Percentiles rank a stretch among this genome's conserved stretches.
Conservation (phyloP, 768 basidiomycete genomes). For the Boletellus ananiceps region DNA sequence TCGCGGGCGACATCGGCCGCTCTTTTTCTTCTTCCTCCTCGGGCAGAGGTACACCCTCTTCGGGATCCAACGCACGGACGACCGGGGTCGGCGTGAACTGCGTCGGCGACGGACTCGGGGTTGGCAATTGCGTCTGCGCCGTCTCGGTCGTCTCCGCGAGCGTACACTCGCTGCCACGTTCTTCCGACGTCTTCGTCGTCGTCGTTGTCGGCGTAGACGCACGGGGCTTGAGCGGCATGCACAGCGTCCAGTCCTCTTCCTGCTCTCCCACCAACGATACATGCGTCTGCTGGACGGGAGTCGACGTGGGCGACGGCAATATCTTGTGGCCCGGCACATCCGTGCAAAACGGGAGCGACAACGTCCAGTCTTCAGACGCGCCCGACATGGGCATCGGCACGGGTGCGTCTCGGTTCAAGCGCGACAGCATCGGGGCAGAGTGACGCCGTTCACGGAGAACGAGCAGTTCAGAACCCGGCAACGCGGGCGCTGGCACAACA, state of each 20-base stretch:
- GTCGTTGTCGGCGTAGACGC: not conserved
- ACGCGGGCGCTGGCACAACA: not conserved
- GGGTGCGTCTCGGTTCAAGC: not conserved
- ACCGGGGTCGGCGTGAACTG: slow-evolving; percentile 2
- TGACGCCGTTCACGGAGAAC: slow-evolving; percentile 29
- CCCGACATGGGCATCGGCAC: not conserved
- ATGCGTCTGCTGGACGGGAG: not conserved
- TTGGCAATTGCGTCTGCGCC: slow-evolving; percentile 19
- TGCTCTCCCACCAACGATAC: not conserved
- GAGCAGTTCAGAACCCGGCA: slow-evolving; percentile 15
- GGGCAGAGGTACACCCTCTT: not conserved
- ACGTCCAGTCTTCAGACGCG: slow-evolving; percentile 23
- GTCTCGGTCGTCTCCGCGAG: not conserved
- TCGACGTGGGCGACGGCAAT: not conserved
- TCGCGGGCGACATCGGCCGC: slow-evolving; percentile 18
- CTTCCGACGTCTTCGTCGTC: slow-evolving; percentile 1
- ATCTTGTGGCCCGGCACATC: slow-evolving; percentile 26
- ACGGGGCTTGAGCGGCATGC: slow-evolving; percentile 27
- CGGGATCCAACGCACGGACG: slow-evolving; percentile 4
- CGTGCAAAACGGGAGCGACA: slow-evolving; percentile 29
- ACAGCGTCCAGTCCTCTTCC: slow-evolving; percentile 30
- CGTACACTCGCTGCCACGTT: slow-evolving; percentile 2
- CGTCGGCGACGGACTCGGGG: slow-evolving; percentile 27
- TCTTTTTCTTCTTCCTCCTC: not conserved
- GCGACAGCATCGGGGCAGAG: slow-evolving; percentile 26